Percentiles rank a stretch among this genome's conserved stretches.
phyloP scores from a whole-genome alignment of 169 alveolate genomes.

The Perkinsus olseni region DNA sequence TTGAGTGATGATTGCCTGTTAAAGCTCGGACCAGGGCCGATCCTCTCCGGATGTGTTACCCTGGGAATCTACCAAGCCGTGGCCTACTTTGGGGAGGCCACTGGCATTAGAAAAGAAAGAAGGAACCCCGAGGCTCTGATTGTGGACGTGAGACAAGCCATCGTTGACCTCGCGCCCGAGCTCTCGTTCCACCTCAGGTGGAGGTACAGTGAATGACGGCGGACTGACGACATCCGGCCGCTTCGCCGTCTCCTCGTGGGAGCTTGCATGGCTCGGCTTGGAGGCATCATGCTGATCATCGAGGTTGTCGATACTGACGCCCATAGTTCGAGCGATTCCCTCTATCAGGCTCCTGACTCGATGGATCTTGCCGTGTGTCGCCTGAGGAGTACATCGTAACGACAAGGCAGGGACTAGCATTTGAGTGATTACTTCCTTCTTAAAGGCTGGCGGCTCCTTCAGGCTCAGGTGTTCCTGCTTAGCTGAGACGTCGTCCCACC shows the following conservation, averaged over 20 bases:
- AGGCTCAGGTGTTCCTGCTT: neutral
- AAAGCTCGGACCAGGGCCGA: neutral
- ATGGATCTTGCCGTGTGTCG: neutral
- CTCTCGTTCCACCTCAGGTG: neutral
- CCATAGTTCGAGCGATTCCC: neutral
- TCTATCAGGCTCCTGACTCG: neutral
- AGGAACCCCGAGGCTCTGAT: neutral
- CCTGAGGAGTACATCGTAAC: neutral
- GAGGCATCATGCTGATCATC: neutral
- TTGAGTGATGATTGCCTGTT: too few species aligned
- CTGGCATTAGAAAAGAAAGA: neutral
- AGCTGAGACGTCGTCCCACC: neutral
- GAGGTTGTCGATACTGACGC: neutral
- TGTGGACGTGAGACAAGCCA: neutral
- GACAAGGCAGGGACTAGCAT: neutral
- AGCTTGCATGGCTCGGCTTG: neutral
- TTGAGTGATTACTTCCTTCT: neutral
- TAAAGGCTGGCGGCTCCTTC: neutral
- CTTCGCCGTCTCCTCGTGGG: neutral
- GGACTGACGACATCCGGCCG: neutral
- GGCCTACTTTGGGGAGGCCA: neutral
- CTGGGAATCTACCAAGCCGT: neutral
- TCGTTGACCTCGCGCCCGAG: neutral
- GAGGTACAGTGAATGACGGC: neutral
- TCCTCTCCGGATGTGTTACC: neutral